Base-by-base conservation (phyloP, 208 protist species). In the Trypanosoma platydactyli region DNA sequence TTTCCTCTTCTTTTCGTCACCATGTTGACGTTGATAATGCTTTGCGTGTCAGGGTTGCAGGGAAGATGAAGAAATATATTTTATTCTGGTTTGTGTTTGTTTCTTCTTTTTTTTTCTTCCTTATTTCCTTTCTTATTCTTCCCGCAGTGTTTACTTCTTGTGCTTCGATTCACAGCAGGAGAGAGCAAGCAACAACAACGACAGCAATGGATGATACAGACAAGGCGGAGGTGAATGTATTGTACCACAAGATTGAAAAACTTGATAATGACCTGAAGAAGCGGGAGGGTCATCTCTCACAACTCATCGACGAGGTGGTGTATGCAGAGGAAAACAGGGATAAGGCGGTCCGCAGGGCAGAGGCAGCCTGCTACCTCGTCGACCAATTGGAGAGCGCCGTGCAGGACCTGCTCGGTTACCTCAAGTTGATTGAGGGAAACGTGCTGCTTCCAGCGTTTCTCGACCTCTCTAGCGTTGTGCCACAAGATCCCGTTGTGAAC, bases 301-400 rank as follows among this genome's bases (percentile, higher is more conserved):
- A 92, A 60, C 78, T 92, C 24, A 89, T 92, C 64, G 83, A 92
- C 53, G 86, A 92, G 41, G 80, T 92, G 9, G 75, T 89, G 33
- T 81, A 81, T 58, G 83, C 82, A 1, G 77, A 86, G 42, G 61
- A 79, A 15, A 63, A 75, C 30, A 71, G 66, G 48, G 79, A 77
- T n/a, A 72, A 82, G 58, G 67, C 85, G 9, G 51, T 79, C 51
- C 55, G 51, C 20, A 42, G 55, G 79, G 35, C 69, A 0, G 68
- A 75, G 50, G 68, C 72, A 15, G 54, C 58, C 25, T 71, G 46
- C n/a, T 55, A 76, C 49, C 68, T 90, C 5, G 81, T 60, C 24
- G 9, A 11, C 45, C 45, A 64, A 45, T n/a, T 76, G 63, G 63
- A 91, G 48, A 25, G 27, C 5, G 61, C 79, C 13, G 45, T 88